phyloP scores from a whole-genome alignment of 768 basidiomycete genomes.

The Amanita fuliginea region DNA sequence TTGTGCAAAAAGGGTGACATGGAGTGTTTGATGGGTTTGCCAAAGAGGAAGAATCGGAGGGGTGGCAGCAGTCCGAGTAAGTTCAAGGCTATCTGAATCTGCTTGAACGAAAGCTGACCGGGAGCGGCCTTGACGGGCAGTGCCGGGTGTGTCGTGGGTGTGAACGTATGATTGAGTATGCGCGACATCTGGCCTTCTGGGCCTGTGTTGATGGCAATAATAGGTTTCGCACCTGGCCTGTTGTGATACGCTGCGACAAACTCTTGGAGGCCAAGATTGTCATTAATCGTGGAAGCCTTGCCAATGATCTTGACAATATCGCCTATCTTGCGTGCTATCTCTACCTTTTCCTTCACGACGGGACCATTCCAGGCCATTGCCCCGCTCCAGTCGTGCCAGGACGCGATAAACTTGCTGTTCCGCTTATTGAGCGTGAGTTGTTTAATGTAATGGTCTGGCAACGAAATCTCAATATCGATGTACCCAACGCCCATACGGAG shows the following conservation, averaged over 20 bases:
- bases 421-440: constrained; percentile 56
- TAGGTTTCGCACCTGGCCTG: constrained; percentile 52
- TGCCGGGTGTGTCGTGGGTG: constrained; percentile 82
- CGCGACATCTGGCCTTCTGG: constrained; percentile 82
- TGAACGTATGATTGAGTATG: constrained; percentile 76
- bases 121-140: constrained; percentile 86
- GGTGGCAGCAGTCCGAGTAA: constrained; percentile 72
- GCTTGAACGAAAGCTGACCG: constrained; percentile 81
- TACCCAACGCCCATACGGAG: constrained; percentile 84
- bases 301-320: constrained; percentile 93
- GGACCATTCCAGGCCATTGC: constrained; percentile 69
- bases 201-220: constrained; percentile 95
- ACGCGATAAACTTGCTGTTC: constrained; percentile 72
- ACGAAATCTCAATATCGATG: constrained; percentile 81
- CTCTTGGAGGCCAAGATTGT: constrained; percentile 69
- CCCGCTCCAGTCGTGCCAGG: constrained; percentile 94
- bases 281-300: constrained; percentile 61
- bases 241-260: constrained; percentile 47
- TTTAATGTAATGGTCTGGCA: constrained; percentile 51
- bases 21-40: constrained; percentile 78
- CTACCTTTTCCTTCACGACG: constrained; percentile 58
- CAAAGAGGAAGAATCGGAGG: constrained; percentile 77
- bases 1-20: constrained; percentile 94
- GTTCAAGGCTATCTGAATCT: constrained; percentile 76
- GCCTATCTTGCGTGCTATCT: constrained; percentile 51